Conservation (phyloP, 257 asterid species). For the Cruciata laevipes region DNA sequence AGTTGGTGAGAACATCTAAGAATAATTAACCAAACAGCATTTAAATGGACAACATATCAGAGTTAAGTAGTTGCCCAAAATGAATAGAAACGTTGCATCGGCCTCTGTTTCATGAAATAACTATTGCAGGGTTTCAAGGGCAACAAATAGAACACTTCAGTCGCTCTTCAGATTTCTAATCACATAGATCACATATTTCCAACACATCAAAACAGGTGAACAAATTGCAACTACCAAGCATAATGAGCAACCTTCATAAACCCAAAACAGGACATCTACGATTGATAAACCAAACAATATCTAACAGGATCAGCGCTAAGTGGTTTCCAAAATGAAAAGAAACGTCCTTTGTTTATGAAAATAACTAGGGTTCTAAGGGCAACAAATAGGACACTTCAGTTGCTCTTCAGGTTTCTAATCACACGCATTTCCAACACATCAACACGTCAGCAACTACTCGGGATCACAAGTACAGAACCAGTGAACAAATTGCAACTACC, state of each 20-base stretch:
- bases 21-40: not conserved
- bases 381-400: not conserved
- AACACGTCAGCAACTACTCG: too few species aligned
- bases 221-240: not conserved
- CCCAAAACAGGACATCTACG: not conserved
- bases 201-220: not conserved
- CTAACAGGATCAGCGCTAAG: not conserved
- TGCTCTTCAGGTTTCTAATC: too few species aligned
- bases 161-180: too few species aligned
- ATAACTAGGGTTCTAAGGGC: not conserved
- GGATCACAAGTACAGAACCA: not conserved
- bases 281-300: not conserved
- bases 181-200: not conserved
- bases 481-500: not conserved
- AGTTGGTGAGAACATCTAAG: not conserved
- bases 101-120: not conserved
- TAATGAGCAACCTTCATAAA: too few species aligned
- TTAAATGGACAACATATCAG: not conserved
- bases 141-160: not conserved
- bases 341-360: not conserved
- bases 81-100: not conserved
- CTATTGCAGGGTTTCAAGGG: not conserved
- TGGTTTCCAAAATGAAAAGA: not conserved
- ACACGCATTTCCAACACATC: not conserved
- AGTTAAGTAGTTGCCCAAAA: not conserved